Base-by-base conservation (phyloP, 208 protist species). In the Herpetomonas tarakana region DNA sequence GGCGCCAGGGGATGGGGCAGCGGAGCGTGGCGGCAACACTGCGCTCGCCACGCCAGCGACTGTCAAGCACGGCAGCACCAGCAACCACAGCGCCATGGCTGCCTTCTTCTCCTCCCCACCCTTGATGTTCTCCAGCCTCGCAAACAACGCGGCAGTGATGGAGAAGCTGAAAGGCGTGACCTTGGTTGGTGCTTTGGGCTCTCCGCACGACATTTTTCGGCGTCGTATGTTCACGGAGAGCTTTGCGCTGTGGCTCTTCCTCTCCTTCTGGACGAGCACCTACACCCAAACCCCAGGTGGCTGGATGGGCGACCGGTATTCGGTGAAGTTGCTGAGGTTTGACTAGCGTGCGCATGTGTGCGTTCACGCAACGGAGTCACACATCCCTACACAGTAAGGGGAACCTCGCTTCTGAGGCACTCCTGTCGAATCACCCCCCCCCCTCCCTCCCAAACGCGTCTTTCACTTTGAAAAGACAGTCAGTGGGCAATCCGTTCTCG, bases 161-260 rank as follows among this genome's bases (percentile, higher is more conserved):
- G 63, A 65, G 47, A 71, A 74, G 14, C 76, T 95, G 29, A 59
- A 71, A 31, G 54, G 68, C 1, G 30, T 83, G 14, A 92, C 82
- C 2, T 57, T 97, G 2, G 93, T 97, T 6, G 93, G 93, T 1
- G 60, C 82, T 19, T 68, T 97, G 11, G 83, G 89, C 19, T 82
- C 80, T 4, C 85, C 87, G 14, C 88, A 93, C 51, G 74, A 65
- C 45, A 91, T 97, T 38, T 64, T 92, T 14, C 76, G 83, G 9
- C 73, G 80, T 18, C 66, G 70, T 35, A 83, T 96, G 44, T 65
- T 71, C 9, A 91, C 91, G n/a, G 51, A 47, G 2, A 27, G 50
- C 18, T 83, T 85, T 16, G 86, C 92, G 41, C 60, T 82, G 54
- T 97, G 92, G 92, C 75, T 86, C 11, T 68, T 76, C 22, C 57